Percentiles rank a stretch among this genome's conserved stretches.
Conservation (phyloP, 2,329 filamentous ascomycete species). For the Mycogone perniciosa region DNA sequence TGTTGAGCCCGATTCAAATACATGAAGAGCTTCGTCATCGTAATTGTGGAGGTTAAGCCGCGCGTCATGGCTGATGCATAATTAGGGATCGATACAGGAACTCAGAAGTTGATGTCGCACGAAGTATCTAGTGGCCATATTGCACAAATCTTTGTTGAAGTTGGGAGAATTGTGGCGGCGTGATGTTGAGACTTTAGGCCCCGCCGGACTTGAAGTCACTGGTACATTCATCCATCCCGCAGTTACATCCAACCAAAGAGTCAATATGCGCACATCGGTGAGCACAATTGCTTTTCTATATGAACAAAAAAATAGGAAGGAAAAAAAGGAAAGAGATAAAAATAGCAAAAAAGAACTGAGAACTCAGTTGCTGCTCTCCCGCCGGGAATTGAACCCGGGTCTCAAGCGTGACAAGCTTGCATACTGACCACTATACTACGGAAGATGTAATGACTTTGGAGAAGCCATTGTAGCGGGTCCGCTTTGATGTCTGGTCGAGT, state of each 20-base stretch:
- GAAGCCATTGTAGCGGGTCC: conserved; percentile 9
- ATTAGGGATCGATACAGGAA: too few species aligned
- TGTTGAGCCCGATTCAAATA: too few species aligned
- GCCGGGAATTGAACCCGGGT: conserved; percentile 20
- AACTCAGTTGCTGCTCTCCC: conserved; percentile 14
- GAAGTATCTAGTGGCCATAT: too few species aligned
- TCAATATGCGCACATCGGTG: too few species aligned
- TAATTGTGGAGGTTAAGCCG: too few species aligned
- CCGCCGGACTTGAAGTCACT: conserved; percentile 9
- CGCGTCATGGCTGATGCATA: too few species aligned
- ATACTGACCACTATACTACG: conserved; percentile 21
- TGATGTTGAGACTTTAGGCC: conserved; percentile 13
- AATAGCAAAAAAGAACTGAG: neutral
- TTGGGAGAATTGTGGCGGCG: conserved; percentile 11
- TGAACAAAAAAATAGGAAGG: neutral
- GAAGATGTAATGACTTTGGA: conserved; percentile 10
- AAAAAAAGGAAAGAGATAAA: conserved; percentile 1
- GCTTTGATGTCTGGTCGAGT: neutral
- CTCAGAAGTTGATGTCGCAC: too few species aligned
- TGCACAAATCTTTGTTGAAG: too few species aligned
- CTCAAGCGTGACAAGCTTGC: conserved; percentile 20
- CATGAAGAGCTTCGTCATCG: too few species aligned
- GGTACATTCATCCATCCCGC: conserved; percentile 1
- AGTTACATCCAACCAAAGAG: too few species aligned
- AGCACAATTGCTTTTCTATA: neutral